Evolutionary conservation across 225 moss, liverwort and hornwort species (phyloP), one percentile per base, ranked within the genome.

Genomic region (Straminergon stramineum): DNA sequence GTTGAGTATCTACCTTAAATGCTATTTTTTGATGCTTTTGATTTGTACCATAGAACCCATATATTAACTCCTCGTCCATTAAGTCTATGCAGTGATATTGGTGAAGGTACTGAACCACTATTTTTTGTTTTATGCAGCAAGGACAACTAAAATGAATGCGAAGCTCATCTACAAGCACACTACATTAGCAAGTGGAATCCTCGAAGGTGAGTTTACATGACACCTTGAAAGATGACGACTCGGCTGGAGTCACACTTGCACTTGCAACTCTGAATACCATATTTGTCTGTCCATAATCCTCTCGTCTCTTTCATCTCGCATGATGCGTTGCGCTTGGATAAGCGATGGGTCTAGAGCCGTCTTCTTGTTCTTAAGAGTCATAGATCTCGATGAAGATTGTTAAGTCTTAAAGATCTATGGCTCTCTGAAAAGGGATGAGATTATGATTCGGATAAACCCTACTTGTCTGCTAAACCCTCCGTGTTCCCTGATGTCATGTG

Each of bases 111-210:
- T 84, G 11, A 83, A 55, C 6, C 5, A 21, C 13, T n/a, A 5
- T 53, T 67, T 65, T 24, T 21, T 79, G 43, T 56, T 79, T 48
- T 45, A 14, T 83, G 88, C 86, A 93, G 93, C 90, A 17, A 90
- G 3, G 85, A 87, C 82, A 18, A 19, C 93, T 24, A 57, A 34
- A 61, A 73, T 90, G 53, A 23, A 26, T 57, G 91, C 91, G 8
- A 83, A 83, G 55, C 74, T 93, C 52, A 91, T 53, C 20, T 93
- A 90, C 85, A 91, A 88, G 79, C 89, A 93, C 31, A 75, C 83
- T 45, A 74, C 65, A 67, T 53, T 67, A 13, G 60, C 17, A 17
- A 93, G 91, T 88, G 88, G 88, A 62, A n/a, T 43, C 60, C 43
- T 90, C 5, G 24, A 85, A 21, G 58, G 93, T 93, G 82, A 90